Percentiles rank a stretch among this genome's conserved stretches.
These are phyloP conservation scores for Ganoderma resinaceum DNA, from an alignment of 1,284 basidiomycete genomes.

Conservation along the genomic window DNA sequence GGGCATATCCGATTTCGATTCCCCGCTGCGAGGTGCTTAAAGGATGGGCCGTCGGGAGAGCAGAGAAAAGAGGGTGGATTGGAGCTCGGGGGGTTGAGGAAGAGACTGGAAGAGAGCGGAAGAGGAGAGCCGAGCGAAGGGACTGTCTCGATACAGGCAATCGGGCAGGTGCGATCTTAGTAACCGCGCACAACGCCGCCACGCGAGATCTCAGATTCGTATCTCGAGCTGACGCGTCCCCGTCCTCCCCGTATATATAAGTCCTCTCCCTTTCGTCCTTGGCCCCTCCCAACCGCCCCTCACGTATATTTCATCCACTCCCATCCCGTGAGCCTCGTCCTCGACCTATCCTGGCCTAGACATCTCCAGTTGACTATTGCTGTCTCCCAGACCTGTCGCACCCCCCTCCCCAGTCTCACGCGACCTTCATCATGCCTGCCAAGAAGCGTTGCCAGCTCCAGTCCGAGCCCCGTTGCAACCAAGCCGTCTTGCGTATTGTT, in stretches of 20 bases:
- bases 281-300: conserved; percentile 26
- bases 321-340: conserved; percentile 19
- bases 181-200: conserved; percentile 34
- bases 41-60: neutral
- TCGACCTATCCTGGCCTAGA: neutral
- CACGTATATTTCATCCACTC: conserved; percentile 26
- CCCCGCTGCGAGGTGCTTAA: neutral
- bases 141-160: conserved; percentile 12
- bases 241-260: conserved; percentile 40
- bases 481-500: conserved; percentile 80
- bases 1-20: neutral
- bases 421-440: conserved; percentile 63
- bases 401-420: conserved; percentile 30
- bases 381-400: conserved; percentile 19
- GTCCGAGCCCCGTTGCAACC: conserved; percentile 72
- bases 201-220: conserved; percentile 45
- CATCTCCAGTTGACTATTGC: conserved; percentile 16
- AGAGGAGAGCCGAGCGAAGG: neutral
- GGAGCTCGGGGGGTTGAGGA: conserved; percentile 19
- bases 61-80: neutral
- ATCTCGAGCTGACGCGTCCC: conserved; percentile 49
- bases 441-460: conserved; percentile 88
- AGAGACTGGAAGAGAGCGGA: conserved; percentile 8
- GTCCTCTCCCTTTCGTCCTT: conserved; percentile 24
- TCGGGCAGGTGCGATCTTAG: conserved; percentile 35